Evolutionary conservation across 225 moss, liverwort and hornwort species (phyloP), one percentile per base, ranked within the genome.

Genomic region (Neckera pumila): DNA sequence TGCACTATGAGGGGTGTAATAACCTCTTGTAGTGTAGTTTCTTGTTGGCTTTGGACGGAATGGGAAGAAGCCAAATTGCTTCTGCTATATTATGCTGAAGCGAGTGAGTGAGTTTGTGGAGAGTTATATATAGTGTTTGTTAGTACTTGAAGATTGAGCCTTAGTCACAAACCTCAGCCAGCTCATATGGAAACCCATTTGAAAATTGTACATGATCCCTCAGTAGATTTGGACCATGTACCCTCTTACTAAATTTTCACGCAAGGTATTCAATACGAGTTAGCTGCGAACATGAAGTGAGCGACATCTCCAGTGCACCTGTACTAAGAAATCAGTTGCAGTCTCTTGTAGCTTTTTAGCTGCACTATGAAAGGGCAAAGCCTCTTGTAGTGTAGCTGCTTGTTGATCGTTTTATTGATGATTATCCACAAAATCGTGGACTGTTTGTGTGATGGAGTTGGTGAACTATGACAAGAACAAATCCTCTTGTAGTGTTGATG

Each of bases 401-500:
- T 51, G 16, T 65, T 70, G 69, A 30, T 40, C 9, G 4, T 69
- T 65, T 58, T 45, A n/a, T 70, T 70, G 70, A 20, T 71, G 60
- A 66, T 80, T 70, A 28, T 61, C 58, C 53, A 63, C 75, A n/a
- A 40, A 63, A 11, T 64, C 33, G 60, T 56, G 25, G 6, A 56
- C 56, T 56, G 54, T 56, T 56, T 75, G 49, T 71, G 76, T 60
- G 67, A 25, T 57, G 54, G 54, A 96, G 96, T 95, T 97, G 81
- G 96, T 96, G 45, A 97, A 97, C n/a, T 66, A 61, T 38, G 58
- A 79, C 49, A 22, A 66, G 26, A 36, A 34, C 14, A n/a, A 21
- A 33, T 2, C 61, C 22, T 45, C 15, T 34, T 45, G 31, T 22
- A 22, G 21, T n/a, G 10, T 31, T 69, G 5, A 28, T 30, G 8